These are phyloP conservation scores for Fusarium chuoi DNA, from an alignment of 2,329 filamentous ascomycete genomes.

Conservation along the genomic window DNA sequence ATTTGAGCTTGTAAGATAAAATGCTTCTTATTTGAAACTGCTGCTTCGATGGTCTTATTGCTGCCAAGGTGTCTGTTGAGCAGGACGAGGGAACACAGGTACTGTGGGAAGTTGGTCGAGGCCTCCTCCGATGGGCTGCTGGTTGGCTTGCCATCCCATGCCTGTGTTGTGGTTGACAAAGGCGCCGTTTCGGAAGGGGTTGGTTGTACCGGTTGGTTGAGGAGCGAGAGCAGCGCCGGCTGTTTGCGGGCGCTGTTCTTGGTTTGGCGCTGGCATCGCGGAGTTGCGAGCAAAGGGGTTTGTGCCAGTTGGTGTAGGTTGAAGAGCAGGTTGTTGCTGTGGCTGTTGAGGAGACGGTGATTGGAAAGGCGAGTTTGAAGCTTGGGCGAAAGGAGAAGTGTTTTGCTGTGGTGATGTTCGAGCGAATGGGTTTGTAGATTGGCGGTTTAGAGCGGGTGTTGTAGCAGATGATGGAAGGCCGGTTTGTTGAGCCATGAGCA, in stretches of 20 bases:
- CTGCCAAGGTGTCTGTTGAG: slow-evolving; percentile 71
- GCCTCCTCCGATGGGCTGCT: slow-evolving; percentile 82
- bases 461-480: slow-evolving; percentile 58
- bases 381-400: slow-evolving; percentile 49
- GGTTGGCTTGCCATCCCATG: slow-evolving; percentile 85
- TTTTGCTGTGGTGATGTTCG: slow-evolving; percentile 66
- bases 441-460: slow-evolving; percentile 60
- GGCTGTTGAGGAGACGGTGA: slow-evolving; percentile 50
- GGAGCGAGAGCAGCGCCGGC: slow-evolving; percentile 67
- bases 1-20: slow-evolving; percentile 1
- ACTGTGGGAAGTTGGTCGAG: slow-evolving; percentile 82
- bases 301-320: slow-evolving; percentile 64
- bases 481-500: slow-evolving; percentile 73
- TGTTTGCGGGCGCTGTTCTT: slow-evolving; percentile 58
- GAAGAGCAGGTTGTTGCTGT: slow-evolving; percentile 49
- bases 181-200: slow-evolving; percentile 91
- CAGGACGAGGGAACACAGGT: slow-evolving; percentile 86
- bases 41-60: slow-evolving; percentile 47
- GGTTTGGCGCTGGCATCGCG: slow-evolving; percentile 40
- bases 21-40: neutral
- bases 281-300: slow-evolving; percentile 67
- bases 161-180: slow-evolving; percentile 92
- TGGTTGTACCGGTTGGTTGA: slow-evolving; percentile 88
- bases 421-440: slow-evolving; percentile 89
- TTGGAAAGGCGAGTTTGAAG: slow-evolving; percentile 57